These are phyloP conservation scores for Avena atlantica DNA, from an alignment of 176 grass and related monocot species.

Conservation along the genomic window DNA sequence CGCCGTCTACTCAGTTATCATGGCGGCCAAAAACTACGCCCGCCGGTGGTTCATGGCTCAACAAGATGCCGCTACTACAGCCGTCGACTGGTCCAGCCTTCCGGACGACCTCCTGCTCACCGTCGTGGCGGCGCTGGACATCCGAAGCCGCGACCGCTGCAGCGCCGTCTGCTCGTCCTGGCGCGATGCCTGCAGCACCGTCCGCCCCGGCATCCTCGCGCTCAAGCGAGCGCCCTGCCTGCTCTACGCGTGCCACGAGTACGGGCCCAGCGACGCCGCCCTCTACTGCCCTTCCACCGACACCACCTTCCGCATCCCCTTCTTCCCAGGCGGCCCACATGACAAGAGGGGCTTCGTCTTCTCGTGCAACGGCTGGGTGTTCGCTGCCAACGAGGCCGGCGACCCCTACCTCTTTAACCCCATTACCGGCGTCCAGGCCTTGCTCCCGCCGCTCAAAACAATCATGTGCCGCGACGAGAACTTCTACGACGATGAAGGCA, in stretches of 20 bases:
- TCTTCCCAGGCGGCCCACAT: neutral
- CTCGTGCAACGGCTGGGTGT: conserved; percentile 4
- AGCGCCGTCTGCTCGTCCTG: neutral
- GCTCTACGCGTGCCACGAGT: neutral
- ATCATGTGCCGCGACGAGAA: neutral
- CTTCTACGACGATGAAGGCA: neutral
- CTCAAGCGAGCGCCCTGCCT: neutral
- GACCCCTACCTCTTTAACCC: conserved; percentile 6
- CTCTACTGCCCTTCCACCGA: neutral
- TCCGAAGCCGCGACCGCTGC: neutral
- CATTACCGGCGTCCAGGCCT: neutral
- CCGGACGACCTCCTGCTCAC: neutral
- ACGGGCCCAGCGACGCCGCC: neutral
- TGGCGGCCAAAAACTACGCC: neutral
- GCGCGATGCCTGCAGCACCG: neutral
- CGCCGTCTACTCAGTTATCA: neutral
- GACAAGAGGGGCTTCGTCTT: neutral
- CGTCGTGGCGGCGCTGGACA: neutral
- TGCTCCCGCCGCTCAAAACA: neutral
- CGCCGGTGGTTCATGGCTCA: neutral
- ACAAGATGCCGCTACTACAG: neutral
- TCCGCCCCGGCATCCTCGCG: neutral
- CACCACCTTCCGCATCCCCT: neutral
- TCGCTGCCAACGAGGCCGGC: neutral
- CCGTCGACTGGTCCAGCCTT: neutral